These are phyloP conservation scores for Pythium utonaiense DNA, from an alignment of 352 stramenopile genomes.

Conservation along the genomic window DNA sequence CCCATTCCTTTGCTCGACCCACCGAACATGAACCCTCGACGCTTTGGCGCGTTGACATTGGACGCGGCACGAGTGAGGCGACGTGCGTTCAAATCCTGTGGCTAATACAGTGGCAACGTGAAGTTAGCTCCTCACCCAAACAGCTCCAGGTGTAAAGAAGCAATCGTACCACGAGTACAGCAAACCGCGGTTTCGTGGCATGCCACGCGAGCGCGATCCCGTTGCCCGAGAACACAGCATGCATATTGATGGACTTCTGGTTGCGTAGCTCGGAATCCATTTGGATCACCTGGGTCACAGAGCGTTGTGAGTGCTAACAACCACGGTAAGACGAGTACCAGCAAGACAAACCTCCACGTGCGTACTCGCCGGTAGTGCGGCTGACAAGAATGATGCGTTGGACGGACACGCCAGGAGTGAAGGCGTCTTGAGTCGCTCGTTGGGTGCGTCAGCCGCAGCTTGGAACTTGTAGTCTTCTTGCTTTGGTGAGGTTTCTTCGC, in stretches of 20 bases:
- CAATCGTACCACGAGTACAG: slow-evolving; percentile 41
- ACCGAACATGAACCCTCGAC: slow-evolving; percentile 69
- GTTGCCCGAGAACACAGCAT: slow-evolving; percentile 52
- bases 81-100: slow-evolving; percentile 49
- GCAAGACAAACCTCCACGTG: slow-evolving; percentile 49
- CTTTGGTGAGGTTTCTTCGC: slow-evolving; percentile 48
- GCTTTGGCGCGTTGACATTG: slow-evolving; percentile 33
- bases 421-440: slow-evolving; percentile 37
- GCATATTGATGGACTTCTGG: slow-evolving; percentile 61
- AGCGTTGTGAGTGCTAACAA: neutral
- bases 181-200: slow-evolving; percentile 41
- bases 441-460: slow-evolving; percentile 33
- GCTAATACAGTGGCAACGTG: slow-evolving; percentile 24
- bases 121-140: too few relatives aligned
- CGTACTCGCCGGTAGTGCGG: slow-evolving; percentile 38
- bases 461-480: slow-evolving; percentile 60
- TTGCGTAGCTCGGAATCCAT: slow-evolving; percentile 64
- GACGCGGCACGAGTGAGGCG: slow-evolving; percentile 34
- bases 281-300: slow-evolving; percentile 68
- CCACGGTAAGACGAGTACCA: neutral
- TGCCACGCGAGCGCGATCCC: slow-evolving; percentile 68
- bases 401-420: slow-evolving; percentile 35
- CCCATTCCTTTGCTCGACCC: slow-evolving; percentile 29
- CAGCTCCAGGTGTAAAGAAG: too few relatives aligned
- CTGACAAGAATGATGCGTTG: slow-evolving; percentile 36